A percentile compares a stretch with the other conserved stretches of the same genome.
Evolutionary conservation across 2,329 filamentous ascomycete species (phyloP).

Genomic region (Xylariomycetidae sp.): DNA sequence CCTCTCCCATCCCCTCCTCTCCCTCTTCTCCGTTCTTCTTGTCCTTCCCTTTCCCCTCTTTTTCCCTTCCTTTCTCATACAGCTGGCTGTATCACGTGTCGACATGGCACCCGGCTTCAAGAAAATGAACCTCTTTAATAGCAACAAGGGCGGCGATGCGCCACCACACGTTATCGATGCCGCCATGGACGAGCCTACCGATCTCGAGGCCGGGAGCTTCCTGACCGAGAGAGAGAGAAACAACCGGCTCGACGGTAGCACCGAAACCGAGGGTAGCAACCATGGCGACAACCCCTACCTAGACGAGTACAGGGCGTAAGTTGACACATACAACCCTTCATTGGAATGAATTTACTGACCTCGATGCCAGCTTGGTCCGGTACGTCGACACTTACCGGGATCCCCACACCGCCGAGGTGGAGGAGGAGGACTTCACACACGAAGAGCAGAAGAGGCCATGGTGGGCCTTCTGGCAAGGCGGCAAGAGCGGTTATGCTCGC

Average conservation of each 20-base stretch:
- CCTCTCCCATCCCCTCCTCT: constrained; percentile 9
- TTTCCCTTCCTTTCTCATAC: constrained; percentile 14
- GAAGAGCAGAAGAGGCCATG: constrained; percentile 23
- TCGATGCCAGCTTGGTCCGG: constrained; percentile 18
- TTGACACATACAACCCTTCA: constrained; percentile 1
- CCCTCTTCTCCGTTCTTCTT: constrained; percentile 11
- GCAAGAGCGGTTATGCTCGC: constrained; percentile 17
- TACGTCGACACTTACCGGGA: constrained; percentile 35
- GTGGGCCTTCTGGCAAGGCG: constrained; percentile 32
- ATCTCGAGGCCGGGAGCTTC: constrained; percentile 26
- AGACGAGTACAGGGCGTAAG: constrained; percentile 29
- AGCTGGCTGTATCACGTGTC: constrained; percentile 25
- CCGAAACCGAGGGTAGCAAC: constrained; percentile 10
- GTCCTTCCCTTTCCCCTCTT: constrained; percentile 10
- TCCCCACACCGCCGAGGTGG: constrained; percentile 22
- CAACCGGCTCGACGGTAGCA: constrained; percentile 12
- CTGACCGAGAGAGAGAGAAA: constrained; percentile 22
- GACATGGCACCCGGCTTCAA: constrained; percentile 27
- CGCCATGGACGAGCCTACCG: constrained; percentile 17
- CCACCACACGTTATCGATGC: constrained; percentile 17
- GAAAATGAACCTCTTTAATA: constrained; percentile 24
- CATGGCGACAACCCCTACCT: constrained; percentile 26
- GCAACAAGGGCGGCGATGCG: constrained; percentile 15
- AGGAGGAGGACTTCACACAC: constrained; percentile 23
- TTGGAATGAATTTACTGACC: constrained; percentile 5